Evolutionary conservation across 2,329 filamentous ascomycete genomes (phyloP).

Genomic region (Fusarium torulosum): DNA sequence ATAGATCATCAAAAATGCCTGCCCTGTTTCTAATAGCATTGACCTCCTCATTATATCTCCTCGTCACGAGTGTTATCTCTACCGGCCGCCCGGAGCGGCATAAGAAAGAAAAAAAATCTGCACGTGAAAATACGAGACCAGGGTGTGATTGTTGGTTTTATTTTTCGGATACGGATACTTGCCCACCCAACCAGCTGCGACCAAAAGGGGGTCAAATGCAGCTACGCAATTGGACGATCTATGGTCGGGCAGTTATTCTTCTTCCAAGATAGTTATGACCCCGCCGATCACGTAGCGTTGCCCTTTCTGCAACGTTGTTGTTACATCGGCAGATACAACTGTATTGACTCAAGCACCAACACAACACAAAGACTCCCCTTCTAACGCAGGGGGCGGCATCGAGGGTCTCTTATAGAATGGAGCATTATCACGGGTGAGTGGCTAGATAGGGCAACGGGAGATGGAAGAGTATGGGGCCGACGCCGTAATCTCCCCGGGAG

Average conservation of each 20-base stretch:
- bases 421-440: neutral
- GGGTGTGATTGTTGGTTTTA: neutral
- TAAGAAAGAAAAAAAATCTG: neutral
- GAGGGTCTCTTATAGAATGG: neutral
- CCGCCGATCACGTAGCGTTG: neutral
- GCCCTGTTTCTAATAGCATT: neutral
- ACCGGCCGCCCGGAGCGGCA: neutral
- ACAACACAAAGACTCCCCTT: too few relatives aligned
- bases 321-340: neutral
- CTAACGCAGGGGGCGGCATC: neutral
- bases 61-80: neutral
- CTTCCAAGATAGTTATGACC: too few relatives aligned
- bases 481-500: too few relatives aligned
- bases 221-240: too few relatives aligned
- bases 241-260: too few relatives aligned
- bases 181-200: neutral
- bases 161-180: neutral
- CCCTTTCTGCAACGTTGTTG: neutral
- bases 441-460: neutral
- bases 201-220: neutral
- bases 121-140: neutral
- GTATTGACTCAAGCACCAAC: neutral
- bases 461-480: too few relatives aligned
- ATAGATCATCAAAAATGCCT: neutral
- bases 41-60: neutral